Evolutionary conservation across 2,329 filamentous ascomycete species (phyloP), one percentile per base, ranked within the genome.

Genomic region (Aspergillus eucalypticola): DNA sequence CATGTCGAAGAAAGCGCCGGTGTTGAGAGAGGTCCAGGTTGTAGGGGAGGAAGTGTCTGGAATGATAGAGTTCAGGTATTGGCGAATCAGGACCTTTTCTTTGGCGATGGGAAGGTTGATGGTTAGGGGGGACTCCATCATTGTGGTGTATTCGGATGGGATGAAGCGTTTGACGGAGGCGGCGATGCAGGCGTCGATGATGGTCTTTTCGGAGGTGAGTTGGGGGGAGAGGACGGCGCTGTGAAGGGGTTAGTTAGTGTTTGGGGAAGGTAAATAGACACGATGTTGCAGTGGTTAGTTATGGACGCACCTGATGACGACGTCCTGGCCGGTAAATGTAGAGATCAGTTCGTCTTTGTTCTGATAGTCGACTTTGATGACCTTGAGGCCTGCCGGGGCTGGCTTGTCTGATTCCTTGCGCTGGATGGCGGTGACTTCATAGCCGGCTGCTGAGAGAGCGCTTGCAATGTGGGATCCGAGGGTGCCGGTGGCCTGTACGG

Each of bases 151-250:
- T 56, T 75, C 75, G 58, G 75, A 76, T 2, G 80, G 79, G 6
- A 82, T 74, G 58, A 81, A 83, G 15, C 81, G 74, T 42, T 73
- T 69, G 0, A 82, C 74, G 0, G 78, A 76, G 1, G 76, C 78
- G 21, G 72, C 66, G 53, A 79, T 76, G 3, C 76, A 72, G 8
- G 79, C 80, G n/a, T 60, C 56, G 23, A 63, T 60, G 63, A 64
- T 67, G 13, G 48, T 13, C 17, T 49, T 59, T 2, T 62, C 56
- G 3, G 46, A 35, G 13, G 52, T 38, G 4, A 62, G 41, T 5
- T n/a, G 29, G 19, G 46, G 35, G 21, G 53, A 46, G 21, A 32
- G 32, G 8, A 49, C 41, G 7, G 56, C 52, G 8, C 44, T 38
- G 25, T 11, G 27, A 1, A 8, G 27, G 1, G 27, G 27, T 29